A percentile compares a stretch with the other conserved stretches of the same genome.
Conservation (phyloP, 495 filamentous ascomycete genomes). For the Annulohypoxylon stygium region DNA sequence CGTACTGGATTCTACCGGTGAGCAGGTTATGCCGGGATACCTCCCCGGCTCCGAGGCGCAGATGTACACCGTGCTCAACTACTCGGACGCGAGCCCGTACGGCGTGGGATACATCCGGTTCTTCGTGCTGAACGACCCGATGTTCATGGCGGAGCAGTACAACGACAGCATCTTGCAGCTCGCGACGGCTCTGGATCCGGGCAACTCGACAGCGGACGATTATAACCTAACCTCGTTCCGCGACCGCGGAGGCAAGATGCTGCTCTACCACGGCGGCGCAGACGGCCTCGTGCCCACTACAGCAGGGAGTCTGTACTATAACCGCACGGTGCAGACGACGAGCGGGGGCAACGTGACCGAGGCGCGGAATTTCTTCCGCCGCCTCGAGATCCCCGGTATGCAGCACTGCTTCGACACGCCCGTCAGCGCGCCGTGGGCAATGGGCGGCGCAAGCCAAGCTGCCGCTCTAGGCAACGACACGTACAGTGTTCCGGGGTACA, state of each 20-base stretch:
- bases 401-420: conserved; percentile 51
- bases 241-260: conserved; percentile 64
- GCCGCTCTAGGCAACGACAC: conserved; percentile 46
- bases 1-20: conserved; percentile 60
- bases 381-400: conserved; percentile 59
- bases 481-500: conserved; percentile 57
- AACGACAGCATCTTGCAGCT: conserved; percentile 54
- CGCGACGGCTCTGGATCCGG: conserved; percentile 59
- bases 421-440: conserved; percentile 56
- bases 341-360: conserved; percentile 45
- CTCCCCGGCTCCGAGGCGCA: conserved; percentile 58
- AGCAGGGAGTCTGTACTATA: conserved; percentile 60
- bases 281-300: conserved; percentile 64
- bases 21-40: conserved; percentile 68
- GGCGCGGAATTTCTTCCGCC: conserved; percentile 52
- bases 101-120: conserved; percentile 58
- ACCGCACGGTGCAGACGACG: conserved; percentile 56
- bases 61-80: conserved; percentile 55
- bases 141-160: conserved; percentile 55
- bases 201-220: conserved; percentile 60
- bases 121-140: conserved; percentile 60
- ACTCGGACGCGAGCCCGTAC: conserved; percentile 53
- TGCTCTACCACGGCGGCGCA: conserved; percentile 66
- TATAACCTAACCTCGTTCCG: conserved; percentile 64
- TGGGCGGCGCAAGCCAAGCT: conserved; percentile 52